A percentile compares a stretch with the other conserved stretches of the same genome.
These are phyloP conservation scores for Rutstroemia sydowiana DNA, from an alignment of 2,329 filamentous ascomycete species.

Conservation along the genomic window DNA sequence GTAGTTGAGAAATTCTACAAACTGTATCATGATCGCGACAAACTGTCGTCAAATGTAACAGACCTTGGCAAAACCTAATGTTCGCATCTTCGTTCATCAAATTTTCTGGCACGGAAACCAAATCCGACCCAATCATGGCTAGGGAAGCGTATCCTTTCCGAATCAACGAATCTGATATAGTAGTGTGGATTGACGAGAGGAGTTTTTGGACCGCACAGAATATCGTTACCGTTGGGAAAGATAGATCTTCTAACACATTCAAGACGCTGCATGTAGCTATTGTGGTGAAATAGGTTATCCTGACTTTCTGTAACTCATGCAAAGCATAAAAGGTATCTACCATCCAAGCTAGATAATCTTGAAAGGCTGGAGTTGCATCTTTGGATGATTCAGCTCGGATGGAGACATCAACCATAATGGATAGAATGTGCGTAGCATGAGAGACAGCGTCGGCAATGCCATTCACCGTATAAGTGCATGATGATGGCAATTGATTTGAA, in stretches of 20 bases:
- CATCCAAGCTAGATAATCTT: constrained; percentile 29
- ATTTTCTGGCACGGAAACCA: constrained; percentile 17
- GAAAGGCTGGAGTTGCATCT: constrained; percentile 26
- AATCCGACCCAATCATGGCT: constrained; percentile 21
- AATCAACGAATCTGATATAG: constrained; percentile 18
- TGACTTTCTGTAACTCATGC: constrained; percentile 20
- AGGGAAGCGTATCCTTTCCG: constrained; percentile 27
- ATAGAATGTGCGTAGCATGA: constrained; percentile 24
- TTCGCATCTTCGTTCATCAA: constrained; percentile 14
- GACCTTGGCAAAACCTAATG: constrained; percentile 15
- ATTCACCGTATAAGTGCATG: constrained; percentile 24
- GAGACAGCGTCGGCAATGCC: constrained; percentile 18
- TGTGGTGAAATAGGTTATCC: no score
- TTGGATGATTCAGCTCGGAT: constrained; percentile 19
- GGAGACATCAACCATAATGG: constrained; percentile 26
- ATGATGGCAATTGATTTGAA: not conserved
- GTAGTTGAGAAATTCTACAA: constrained; percentile 15
- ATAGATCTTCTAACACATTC: constrained; percentile 7
- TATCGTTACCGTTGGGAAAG: constrained; percentile 10
- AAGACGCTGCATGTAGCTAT: not conserved
- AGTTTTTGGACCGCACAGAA: constrained; percentile 22
- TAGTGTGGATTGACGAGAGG: constrained; percentile 15
- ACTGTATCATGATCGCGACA: constrained; percentile 22
- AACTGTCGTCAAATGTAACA: constrained; percentile 22
- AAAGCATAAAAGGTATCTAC: constrained; percentile 25